Conservation (phyloP, 2,329 filamentous ascomycete genomes). For the Monilinia polystroma region DNA sequence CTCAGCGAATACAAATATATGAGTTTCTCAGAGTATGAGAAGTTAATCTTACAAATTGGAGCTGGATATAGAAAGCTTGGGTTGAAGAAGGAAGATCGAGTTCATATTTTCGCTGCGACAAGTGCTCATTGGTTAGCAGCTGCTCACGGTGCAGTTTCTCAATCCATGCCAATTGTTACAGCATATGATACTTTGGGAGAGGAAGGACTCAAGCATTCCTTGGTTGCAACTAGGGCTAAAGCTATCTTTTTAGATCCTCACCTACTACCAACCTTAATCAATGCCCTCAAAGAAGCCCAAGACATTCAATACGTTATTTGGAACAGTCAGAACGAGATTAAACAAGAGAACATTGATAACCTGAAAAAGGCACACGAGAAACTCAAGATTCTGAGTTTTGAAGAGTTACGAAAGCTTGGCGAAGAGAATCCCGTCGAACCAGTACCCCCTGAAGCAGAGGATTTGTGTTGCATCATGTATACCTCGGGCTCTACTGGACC, state of each 20-base stretch:
- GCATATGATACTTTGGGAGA: constrained; percentile 90
- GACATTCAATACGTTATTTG: constrained; percentile 54
- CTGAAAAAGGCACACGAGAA: constrained; percentile 57
- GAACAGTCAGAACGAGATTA: constrained; percentile 50
- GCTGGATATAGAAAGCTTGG: constrained; percentile 70
- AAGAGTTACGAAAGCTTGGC: constrained; percentile 50
- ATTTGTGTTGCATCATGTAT: constrained; percentile 80
- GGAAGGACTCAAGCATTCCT: constrained; percentile 78
- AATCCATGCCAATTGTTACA: constrained; percentile 88
- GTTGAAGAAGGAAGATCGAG: constrained; percentile 60
- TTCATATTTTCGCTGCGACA: constrained; percentile 79
- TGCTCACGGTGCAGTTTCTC: constrained; percentile 62
- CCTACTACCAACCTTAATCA: constrained; percentile 60
- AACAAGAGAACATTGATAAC: constrained; percentile 48
- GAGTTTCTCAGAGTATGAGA: constrained; percentile 74
- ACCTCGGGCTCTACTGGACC: constrained; percentile 87
- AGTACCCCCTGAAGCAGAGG: constrained; percentile 69
- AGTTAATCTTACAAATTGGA: constrained; percentile 64
- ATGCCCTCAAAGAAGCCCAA: constrained; percentile 56
- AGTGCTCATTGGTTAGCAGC: constrained; percentile 49
- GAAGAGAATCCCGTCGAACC: constrained; percentile 65
- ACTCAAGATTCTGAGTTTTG: constrained; percentile 52
- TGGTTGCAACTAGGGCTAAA: constrained; percentile 74
- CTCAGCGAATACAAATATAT: constrained; percentile 74
- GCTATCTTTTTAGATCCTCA: constrained; percentile 86